phyloP scores from a whole-genome alignment of 2,329 filamentous ascomycete species.

The Metarhizium anisopliae region DNA sequence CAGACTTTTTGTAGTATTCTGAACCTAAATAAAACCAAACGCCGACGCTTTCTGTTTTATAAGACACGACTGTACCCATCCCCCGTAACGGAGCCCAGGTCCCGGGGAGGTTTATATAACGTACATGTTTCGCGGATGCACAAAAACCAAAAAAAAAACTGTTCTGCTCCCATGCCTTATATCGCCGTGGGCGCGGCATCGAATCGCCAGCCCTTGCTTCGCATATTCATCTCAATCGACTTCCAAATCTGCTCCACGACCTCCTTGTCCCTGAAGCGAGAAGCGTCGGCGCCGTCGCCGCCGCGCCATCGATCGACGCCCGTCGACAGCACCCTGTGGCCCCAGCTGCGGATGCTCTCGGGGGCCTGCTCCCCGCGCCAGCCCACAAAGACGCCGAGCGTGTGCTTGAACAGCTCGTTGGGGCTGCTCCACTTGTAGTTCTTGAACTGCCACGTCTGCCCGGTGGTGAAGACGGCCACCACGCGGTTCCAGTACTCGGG shows the following conservation, averaged over 20 bases:
- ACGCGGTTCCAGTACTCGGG: conserved; percentile 96
- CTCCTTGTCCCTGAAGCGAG: conserved; percentile 79
- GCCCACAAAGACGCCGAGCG: conserved; percentile 79
- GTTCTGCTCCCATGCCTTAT: conserved; percentile 13
- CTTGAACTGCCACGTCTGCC: conserved; percentile 98
- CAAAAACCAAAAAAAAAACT: not conserved
- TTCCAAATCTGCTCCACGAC: conserved; percentile 91
- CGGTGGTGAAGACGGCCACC: conserved; percentile 94
- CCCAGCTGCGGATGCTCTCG: conserved; percentile 72
- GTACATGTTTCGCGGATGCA: not conserved
- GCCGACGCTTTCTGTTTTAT: conserved; percentile 2
- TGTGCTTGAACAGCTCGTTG: conserved; percentile 80
- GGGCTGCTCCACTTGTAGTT: conserved; percentile 93
- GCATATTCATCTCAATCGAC: conserved; percentile 80
- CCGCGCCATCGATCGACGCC: conserved; percentile 76
- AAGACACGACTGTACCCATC: not conserved
- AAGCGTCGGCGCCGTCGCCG: conserved; percentile 40
- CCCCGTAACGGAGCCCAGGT: not conserved
- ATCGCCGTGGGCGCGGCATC: conserved; percentile 55
- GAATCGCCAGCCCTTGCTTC: conserved; percentile 70
- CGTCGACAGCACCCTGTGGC: conserved; percentile 69
- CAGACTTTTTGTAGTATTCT: not conserved
- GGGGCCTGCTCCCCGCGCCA: conserved; percentile 81
- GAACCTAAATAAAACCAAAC: conserved; percentile 2
- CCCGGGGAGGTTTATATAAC: not conserved